Conservation (phyloP, 176 grass and related monocot species). For the Eragrostis nindensis region DNA sequence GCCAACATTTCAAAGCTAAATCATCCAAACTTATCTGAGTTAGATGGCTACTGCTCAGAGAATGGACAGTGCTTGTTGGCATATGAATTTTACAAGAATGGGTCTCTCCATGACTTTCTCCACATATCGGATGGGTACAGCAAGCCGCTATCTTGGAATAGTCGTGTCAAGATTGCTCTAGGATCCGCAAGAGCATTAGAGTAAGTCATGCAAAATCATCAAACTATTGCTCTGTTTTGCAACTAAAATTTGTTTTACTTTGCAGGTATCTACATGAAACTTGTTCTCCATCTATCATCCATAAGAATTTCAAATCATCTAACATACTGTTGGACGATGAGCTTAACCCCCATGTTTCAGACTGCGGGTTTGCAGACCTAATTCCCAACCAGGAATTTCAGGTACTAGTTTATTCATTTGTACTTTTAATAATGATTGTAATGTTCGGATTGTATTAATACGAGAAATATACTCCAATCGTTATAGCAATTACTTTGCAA, state of each 20-base stretch:
- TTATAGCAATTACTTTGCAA: too few species aligned
- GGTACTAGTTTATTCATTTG: constrained; percentile 45
- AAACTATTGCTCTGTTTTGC: not conserved
- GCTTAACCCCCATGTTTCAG: constrained; percentile 84
- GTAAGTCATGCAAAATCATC: constrained; percentile 53
- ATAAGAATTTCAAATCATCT: constrained; percentile 95
- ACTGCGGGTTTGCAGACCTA: constrained; percentile 71
- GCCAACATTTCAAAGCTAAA: constrained; percentile 65
- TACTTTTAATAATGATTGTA: not conserved
- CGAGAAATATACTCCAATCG: not conserved
- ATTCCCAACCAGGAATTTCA: constrained; percentile 68
- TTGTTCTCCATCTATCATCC: constrained; percentile 72
- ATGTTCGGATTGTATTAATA: not conserved
- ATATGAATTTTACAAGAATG: constrained; percentile 74
- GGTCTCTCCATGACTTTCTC: constrained; percentile 79
- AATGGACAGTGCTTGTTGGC: constrained; percentile 83
- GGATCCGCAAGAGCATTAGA: constrained; percentile 83
- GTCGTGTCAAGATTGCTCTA: constrained; percentile 83
- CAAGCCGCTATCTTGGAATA: constrained; percentile 75
- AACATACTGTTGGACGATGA: constrained; percentile 88
- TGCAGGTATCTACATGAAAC: constrained; percentile 91
- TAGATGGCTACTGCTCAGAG: constrained; percentile 86
- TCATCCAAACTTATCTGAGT: constrained; percentile 76
- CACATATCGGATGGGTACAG: constrained; percentile 57
- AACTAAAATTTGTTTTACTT: constrained; percentile 39